phyloP scores from a whole-genome alignment of 768 basidiomycete genomes.

The Phlegmacium glaucopus region DNA sequence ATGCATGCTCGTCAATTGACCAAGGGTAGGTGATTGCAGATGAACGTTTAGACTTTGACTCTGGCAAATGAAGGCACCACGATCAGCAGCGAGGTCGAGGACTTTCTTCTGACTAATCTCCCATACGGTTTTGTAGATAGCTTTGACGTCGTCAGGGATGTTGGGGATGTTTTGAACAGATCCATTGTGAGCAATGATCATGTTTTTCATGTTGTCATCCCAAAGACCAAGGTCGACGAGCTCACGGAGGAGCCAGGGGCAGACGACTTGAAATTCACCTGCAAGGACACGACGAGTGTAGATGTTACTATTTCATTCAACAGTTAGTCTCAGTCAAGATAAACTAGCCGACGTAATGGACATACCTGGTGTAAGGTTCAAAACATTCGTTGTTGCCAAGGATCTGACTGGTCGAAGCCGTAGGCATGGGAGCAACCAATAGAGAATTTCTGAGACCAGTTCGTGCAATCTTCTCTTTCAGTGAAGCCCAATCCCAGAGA shows the following conservation, averaged over 20 bases:
- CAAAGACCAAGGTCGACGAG: conserved; percentile 93
- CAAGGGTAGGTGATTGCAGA: conserved; percentile 81
- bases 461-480: conserved; percentile 83
- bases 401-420: conserved; percentile 97
- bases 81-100: conserved; percentile 97
- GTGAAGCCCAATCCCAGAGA: conserved; percentile 89
- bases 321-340: conserved; percentile 7
- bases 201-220: conserved; percentile 99
- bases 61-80: conserved; percentile 97
- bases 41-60: conserved; percentile 94
- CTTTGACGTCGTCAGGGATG: conserved; percentile 90
- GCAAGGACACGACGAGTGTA: conserved; percentile 99
- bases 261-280: conserved; percentile 99
- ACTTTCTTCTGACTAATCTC: conserved; percentile 99
- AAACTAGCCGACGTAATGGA: conserved; percentile 1
- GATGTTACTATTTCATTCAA: conserved; percentile 71
- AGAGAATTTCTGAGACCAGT: conserved; percentile 89
- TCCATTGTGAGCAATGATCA: conserved; percentile 96
- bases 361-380: conserved; percentile 93
- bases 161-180: conserved; percentile 82
- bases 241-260: conserved; percentile 98
- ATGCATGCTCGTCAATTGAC: conserved; percentile 94
- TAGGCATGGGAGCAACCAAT: conserved; percentile 96
- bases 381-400: conserved; percentile 99
- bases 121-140: conserved; percentile 99